Conservation (phyloP, 2,329 filamentous ascomycete species). For the Passalora sequoiae region DNA sequence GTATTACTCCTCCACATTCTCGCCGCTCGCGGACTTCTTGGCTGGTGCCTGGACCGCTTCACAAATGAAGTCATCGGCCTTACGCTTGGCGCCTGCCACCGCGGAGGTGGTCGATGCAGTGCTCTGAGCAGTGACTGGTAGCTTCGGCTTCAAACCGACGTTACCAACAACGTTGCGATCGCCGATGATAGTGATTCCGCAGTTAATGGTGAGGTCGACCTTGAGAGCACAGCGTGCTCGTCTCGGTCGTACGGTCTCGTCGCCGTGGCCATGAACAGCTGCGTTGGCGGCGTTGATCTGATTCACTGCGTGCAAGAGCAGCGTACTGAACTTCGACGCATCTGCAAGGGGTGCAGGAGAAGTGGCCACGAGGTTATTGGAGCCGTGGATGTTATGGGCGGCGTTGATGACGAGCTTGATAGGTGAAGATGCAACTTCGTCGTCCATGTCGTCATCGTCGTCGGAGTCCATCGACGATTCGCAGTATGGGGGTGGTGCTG, state of each 20-base stretch:
- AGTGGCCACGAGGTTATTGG: conserved; percentile 48
- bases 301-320: conserved; percentile 43
- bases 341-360: conserved; percentile 32
- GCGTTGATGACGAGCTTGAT: conserved; percentile 49
- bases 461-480: conserved; percentile 14
- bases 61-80: conserved; percentile 23
- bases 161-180: conserved; percentile 32
- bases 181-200: conserved; percentile 31
- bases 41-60: conserved; percentile 11
- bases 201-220: conserved; percentile 41
- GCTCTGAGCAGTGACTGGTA: neutral
- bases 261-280: conserved; percentile 15
- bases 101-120: conserved; percentile 7
- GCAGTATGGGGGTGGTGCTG: conserved; percentile 25
- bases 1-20: conserved; percentile 2
- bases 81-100: conserved; percentile 30
- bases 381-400: conserved; percentile 44
- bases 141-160: conserved; percentile 27
- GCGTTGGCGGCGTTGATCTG: conserved; percentile 35
- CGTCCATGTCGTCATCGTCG: conserved; percentile 22
- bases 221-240: conserved; percentile 42
- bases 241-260: too few relatives aligned
- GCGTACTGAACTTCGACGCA: conserved; percentile 42
- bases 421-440: conserved; percentile 26
- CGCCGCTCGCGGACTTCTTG: conserved; percentile 19